Base-by-base conservation (phyloP, 2,329 filamentous ascomycete genomes). In the Ambrosiella cleistominuta region DNA sequence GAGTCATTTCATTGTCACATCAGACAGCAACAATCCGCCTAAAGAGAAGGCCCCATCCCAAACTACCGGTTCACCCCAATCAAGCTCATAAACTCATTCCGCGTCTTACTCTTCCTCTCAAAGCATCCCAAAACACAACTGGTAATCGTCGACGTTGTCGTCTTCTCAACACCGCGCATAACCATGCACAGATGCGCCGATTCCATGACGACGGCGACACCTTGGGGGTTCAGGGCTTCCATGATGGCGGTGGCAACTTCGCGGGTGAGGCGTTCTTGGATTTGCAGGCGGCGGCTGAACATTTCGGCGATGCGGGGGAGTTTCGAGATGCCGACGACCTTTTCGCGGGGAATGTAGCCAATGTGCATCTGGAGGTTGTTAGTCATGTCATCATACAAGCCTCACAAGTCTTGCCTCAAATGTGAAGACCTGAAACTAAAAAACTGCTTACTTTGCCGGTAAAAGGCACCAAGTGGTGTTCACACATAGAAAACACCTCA, bases 61-160 rank as follows among this genome's bases (percentile, higher is more conserved):
- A n/a, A 49, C 57, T 60, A 62, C 47, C 62, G 57, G 56, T 87
- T 82, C 59, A 89, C 70, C 44, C 79, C 79, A 39, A 84, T 74
- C 40, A 98, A 76, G 65, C 83, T 95, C 67, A 98, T 72, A 67
- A 98, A 98, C 71, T 98, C 93, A 68, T 95, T 94, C 65, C 93
- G 78, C 9, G 91, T 96, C 77, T 95, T 96, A 61, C 88, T 88
- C 65, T 87, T 88, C 61, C 83, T 84, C 67, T 95, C 84, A 76
- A 98, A 95, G 66, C 89, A 90, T 44, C 93, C 93, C n/a, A 97
- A 79, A 72, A 98, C 94, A 69, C 91, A 97, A 73, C 89, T 96
- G 15, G 93, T 98, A 42, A 94, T 93, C 6, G 93, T 97, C 15
- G 80, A 85, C 55, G 86, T 83, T 45, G 78, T 80, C 0, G 88